A percentile compares a stretch with the other conserved stretches of the same genome.
Conservation (phyloP, 176 grass and related monocot genomes). For the Hsuehochloa calcarea region DNA sequence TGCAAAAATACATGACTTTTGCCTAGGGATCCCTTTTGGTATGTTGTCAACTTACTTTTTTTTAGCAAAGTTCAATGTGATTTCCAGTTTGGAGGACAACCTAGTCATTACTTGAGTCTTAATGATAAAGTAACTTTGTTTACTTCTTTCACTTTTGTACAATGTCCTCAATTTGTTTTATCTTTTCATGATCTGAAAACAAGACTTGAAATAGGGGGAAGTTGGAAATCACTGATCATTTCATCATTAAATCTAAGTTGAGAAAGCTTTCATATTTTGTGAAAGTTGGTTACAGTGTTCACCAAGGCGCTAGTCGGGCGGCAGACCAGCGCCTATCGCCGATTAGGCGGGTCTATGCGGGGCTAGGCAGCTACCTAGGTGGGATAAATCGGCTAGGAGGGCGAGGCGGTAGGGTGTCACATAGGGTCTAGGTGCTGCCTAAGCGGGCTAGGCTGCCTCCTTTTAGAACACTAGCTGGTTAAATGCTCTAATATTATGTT, state of each 20-base stretch:
- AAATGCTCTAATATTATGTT: slow-evolving; percentile 3
- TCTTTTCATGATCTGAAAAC: not conserved
- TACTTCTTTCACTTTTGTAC: slow-evolving; percentile 7
- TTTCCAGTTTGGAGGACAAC: slow-evolving; percentile 17
- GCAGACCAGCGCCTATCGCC: too few species aligned
- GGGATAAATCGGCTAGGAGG: too few species aligned
- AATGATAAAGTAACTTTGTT: not conserved
- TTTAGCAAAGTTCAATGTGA: not conserved
- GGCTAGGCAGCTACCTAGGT: too few species aligned
- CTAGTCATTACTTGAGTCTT: not conserved
- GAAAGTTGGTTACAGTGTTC: not conserved
- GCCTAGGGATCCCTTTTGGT: slow-evolving; percentile 94
- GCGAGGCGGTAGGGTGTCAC: too few species aligned
- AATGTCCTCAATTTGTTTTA: not conserved
- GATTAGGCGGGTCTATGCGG: too few species aligned
- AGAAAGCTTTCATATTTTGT: not conserved
- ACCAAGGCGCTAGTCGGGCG: too few species aligned
- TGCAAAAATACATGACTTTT: slow-evolving; percentile 96
- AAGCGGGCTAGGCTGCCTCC: too few species aligned
- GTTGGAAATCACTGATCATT: not conserved
- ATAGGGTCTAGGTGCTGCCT: too few species aligned
- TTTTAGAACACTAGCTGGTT: not conserved
- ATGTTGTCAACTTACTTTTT: slow-evolving; percentile 26
- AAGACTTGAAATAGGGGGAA: not conserved
- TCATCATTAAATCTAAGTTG: not conserved